These are phyloP conservation scores for Houttuynia cordata DNA, from an alignment of 164 flowering plant species.

Conservation along the genomic window DNA sequence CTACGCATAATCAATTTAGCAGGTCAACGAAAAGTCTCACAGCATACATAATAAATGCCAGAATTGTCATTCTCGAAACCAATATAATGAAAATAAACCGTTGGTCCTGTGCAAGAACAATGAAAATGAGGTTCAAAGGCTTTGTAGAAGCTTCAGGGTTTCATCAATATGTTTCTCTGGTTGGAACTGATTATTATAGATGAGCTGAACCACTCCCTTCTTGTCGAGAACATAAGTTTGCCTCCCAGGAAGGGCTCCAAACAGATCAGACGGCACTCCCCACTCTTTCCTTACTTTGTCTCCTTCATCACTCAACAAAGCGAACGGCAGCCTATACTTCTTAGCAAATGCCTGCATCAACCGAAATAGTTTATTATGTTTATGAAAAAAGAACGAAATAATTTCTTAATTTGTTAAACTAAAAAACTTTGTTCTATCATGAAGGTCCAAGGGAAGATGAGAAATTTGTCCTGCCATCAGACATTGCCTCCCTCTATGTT, in stretches of 20 bases:
- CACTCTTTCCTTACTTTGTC: slow-evolving; percentile 89
- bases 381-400: too few species aligned
- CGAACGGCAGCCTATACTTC: slow-evolving; percentile 85
- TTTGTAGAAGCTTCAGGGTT: slow-evolving; percentile 78
- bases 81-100: not conserved
- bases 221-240: slow-evolving; percentile 94
- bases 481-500: too few species aligned
- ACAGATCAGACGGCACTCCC: slow-evolving; percentile 88
- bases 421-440: too few species aligned
- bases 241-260: slow-evolving; percentile 91
- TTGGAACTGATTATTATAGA: slow-evolving; percentile 96
- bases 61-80: not conserved
- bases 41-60: not conserved
- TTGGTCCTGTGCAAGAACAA: not conserved
- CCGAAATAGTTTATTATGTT: too few species aligned
- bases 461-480: too few species aligned
- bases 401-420: too few species aligned
- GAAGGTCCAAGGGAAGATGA: too few species aligned
- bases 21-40: not conserved
- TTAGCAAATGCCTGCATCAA: slow-evolving; percentile 63
- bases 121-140: slow-evolving; percentile 19
- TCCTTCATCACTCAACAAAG: slow-evolving; percentile 82
- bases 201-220: slow-evolving; percentile 70
- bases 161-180: slow-evolving; percentile 93
- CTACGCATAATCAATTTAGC: too few species aligned